Evolutionary conservation across 148 eudicot species (phyloP).

Genomic region (Camellia lanceoleosa): DNA sequence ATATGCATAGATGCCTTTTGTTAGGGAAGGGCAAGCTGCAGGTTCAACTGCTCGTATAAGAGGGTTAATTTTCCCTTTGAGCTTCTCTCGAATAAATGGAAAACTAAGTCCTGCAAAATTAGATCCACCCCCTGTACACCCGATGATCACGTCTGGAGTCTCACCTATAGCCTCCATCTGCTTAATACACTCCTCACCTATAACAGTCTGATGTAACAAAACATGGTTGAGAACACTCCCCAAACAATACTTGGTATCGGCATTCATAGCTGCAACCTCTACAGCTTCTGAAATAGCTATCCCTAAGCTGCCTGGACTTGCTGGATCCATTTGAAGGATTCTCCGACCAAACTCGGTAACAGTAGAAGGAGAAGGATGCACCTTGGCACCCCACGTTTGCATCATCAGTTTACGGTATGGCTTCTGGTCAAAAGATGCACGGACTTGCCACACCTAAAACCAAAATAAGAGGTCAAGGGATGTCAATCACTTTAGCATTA

Average conservation of each 20-base stretch:
- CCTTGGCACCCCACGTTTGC: conserved; percentile 97
- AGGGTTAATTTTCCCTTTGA: conserved; percentile 79
- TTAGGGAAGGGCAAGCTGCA: conserved; percentile 86
- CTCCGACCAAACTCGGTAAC: conserved; percentile 73
- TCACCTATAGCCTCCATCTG: conserved; percentile 93
- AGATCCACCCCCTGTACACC: conserved; percentile 97
- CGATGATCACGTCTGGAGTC: conserved; percentile 87
- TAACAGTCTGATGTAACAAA: conserved; percentile 84
- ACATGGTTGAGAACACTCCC: conserved; percentile 98
- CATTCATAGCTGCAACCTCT: conserved; percentile 66
- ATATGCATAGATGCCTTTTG: conserved; percentile 89
- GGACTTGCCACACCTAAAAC: conserved; percentile 91
- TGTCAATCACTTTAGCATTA: background rate
- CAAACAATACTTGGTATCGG: conserved; percentile 81
- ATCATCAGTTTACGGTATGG: conserved; percentile 95
- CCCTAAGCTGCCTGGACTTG: conserved; percentile 90
- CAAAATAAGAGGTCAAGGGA: background rate
- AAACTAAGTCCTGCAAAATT: conserved; percentile 88
- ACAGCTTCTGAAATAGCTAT: conserved; percentile 97
- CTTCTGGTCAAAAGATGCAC: conserved; percentile 93
- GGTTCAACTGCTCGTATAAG: conserved; percentile 88
- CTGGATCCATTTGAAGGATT: conserved; percentile 65
- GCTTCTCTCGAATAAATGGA: conserved; percentile 85
- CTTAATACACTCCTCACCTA: conserved; percentile 93
- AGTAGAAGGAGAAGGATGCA: conserved; percentile 86